Evolutionary conservation across 176 grass and related monocot genomes (phyloP), one percentile per base, ranked within the genome.

Genomic region (Leersia perrieri): DNA sequence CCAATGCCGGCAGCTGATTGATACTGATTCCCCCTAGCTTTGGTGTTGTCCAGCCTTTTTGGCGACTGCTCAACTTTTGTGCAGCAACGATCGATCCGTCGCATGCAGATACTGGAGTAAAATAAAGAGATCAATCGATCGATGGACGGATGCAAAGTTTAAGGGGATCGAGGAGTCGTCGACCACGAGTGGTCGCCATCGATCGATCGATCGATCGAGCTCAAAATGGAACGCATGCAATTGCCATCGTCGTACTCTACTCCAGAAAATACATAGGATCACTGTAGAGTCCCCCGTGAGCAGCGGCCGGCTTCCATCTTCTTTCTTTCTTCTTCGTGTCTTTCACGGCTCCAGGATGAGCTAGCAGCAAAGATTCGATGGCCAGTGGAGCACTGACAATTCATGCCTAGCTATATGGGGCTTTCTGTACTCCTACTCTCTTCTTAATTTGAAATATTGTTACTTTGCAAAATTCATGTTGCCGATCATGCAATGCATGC

Each of bases 211-310:
- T 73, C 23, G 28, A 28, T 47, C 25, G 40, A 34, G 70, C 34
- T 68, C 34, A 47, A 69, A 76, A 68, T 84, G 73, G 73, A 84
- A 84, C 73, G 73, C 63, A 42, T 44, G 62, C 63, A 51, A n/a
- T 40, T 75, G 71, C 71, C 58, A 5, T 6, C 15, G 26, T 72
- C 16, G 44, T 49, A n/a, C 18, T 41, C 4, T 5, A 45, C 42
- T 40, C n/a, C n/a, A n/a, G n/a, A n/a, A n/a, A n/a, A n/a, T n/a
- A n/a, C n/a, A n/a, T n/a, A n/a, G n/a, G n/a, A 40, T 7, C 11
- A 40, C 42, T 45, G 42, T 12, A 16, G 7, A 39, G 36, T 39
- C 1, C 36, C 5, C 36, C 36, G 5, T 1, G 36, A 39, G 36
- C 2, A 22, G n/a, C n/a, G n/a, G n/a, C n/a, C n/a, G n/a, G n/a